These are phyloP conservation scores for Suillus discolor DNA, from an alignment of 768 basidiomycete species.

Conservation along the genomic window DNA sequence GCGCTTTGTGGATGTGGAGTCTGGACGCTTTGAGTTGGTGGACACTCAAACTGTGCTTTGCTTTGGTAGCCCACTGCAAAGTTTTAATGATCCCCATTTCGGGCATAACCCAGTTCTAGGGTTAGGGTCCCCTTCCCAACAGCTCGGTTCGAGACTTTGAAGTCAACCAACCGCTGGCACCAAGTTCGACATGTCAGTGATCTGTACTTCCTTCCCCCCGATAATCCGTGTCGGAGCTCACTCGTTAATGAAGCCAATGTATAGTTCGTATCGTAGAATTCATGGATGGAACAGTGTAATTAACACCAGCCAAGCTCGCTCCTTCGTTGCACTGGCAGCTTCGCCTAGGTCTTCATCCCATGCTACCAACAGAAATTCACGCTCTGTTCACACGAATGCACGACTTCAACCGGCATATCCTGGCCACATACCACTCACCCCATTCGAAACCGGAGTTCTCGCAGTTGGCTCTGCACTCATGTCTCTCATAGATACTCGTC, in stretches of 20 bases:
- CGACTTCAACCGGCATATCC: slow-evolving; percentile 56
- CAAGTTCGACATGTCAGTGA: neutral
- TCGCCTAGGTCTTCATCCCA: neutral
- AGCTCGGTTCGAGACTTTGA: neutral
- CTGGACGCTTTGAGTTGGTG: neutral
- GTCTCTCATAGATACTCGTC: slow-evolving; percentile 76
- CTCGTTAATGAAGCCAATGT: neutral
- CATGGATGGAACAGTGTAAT: neutral
- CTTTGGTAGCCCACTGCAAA: neutral
- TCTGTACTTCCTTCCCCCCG: too few relatives aligned
- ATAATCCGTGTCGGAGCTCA: neutral
- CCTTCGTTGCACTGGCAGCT: neutral
- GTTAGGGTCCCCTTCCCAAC: neutral
- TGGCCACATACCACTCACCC: slow-evolving; percentile 80
- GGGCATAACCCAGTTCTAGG: slow-evolving; percentile 1
- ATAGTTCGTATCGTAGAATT: neutral
- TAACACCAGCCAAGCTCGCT: neutral
- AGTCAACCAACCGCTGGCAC: neutral
- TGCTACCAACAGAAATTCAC: slow-evolving; percentile 5
- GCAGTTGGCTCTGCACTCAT: slow-evolving; percentile 85
- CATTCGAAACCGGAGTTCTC: slow-evolving; percentile 83
- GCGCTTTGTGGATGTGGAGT: slow-evolving; percentile 4
- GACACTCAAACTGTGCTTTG: neutral
- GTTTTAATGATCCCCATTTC: neutral
- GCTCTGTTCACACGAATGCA: slow-evolving; percentile 17